phyloP scores from a whole-genome alignment of 176 grass and related monocot genomes.

The Dendrocalamus sinicus region DNA sequence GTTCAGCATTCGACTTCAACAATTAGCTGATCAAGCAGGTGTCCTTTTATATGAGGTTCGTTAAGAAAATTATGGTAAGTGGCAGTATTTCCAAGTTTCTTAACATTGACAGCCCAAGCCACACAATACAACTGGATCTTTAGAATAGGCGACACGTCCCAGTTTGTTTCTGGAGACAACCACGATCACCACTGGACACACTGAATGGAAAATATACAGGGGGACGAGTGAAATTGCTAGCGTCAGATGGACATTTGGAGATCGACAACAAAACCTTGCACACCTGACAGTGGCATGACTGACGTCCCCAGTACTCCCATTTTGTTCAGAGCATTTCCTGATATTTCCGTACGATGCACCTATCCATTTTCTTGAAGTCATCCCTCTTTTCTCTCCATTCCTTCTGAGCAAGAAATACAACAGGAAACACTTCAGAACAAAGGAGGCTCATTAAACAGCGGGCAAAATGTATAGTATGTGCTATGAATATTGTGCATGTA shows the following conservation, averaged over 20 bases:
- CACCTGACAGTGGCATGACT: conserved; percentile 27
- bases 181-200: conserved; percentile 21
- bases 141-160: conserved; percentile 22
- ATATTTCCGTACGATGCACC: conserved; percentile 67
- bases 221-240: conserved; percentile 33
- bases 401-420: conserved; percentile 58
- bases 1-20: neutral
- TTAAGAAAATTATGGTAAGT: conserved; percentile 32
- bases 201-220: conserved; percentile 51
- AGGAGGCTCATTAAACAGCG: neutral
- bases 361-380: conserved; percentile 93
- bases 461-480: neutral
- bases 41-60: conserved; percentile 10
- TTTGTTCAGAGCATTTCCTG: conserved; percentile 88
- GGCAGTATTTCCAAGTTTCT: conserved; percentile 33
- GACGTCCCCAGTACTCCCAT: conserved; percentile 22
- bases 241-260: conserved; percentile 27
- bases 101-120: conserved; percentile 41
- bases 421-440: conserved; percentile 4
- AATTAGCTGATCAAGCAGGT: neutral
- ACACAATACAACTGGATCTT: conserved; percentile 40
- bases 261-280: conserved; percentile 38
- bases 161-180: conserved; percentile 28
- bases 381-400: conserved; percentile 94
- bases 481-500: too few species aligned